These are phyloP conservation scores for Pseudonectria foliicola DNA, from an alignment of 2,329 filamentous ascomycete genomes.

Conservation along the genomic window DNA sequence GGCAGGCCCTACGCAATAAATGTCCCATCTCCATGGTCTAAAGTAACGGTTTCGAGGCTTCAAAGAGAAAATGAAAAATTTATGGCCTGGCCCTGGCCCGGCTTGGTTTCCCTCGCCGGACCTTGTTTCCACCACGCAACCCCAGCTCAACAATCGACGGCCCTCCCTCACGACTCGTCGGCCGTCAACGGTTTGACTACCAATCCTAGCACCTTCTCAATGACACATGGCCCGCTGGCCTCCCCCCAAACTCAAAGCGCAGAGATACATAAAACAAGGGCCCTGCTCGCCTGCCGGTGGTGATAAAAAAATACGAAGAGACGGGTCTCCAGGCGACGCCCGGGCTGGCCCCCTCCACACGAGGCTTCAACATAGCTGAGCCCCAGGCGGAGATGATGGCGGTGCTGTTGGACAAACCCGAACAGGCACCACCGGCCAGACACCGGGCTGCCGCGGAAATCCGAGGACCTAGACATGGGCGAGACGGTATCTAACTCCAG, in stretches of 20 bases:
- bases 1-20: slow-evolving; percentile 26
- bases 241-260: slow-evolving; percentile 24
- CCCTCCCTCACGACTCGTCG: slow-evolving; percentile 15
- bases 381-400: background rate
- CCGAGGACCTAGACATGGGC: slow-evolving; percentile 23
- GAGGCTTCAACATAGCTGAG: background rate
- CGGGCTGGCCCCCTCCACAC: background rate
- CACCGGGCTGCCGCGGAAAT: slow-evolving; percentile 17
- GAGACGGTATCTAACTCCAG: slow-evolving; percentile 36
- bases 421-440: slow-evolving; percentile 20
- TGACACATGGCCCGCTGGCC: slow-evolving; percentile 23
- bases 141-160: slow-evolving; percentile 6
- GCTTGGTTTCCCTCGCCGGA: slow-evolving; percentile 16
- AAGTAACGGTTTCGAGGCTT: slow-evolving; percentile 27
- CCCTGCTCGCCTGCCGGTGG: slow-evolving; percentile 26
- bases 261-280: slow-evolving; percentile 30
- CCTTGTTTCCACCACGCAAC: slow-evolving; percentile 16
- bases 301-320: slow-evolving; percentile 22
- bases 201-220: slow-evolving; percentile 15
- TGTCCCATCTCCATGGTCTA: slow-evolving; percentile 32
- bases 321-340: slow-evolving; percentile 13
- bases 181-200: slow-evolving; percentile 23
- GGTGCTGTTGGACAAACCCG: slow-evolving; percentile 12
- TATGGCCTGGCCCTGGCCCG: slow-evolving; percentile 41
- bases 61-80: slow-evolving; percentile 40